Evolutionary conservation across 2,329 filamentous ascomycete genomes (phyloP), one percentile per base, ranked within the genome.

Genomic region (Monilinia fructicola): DNA sequence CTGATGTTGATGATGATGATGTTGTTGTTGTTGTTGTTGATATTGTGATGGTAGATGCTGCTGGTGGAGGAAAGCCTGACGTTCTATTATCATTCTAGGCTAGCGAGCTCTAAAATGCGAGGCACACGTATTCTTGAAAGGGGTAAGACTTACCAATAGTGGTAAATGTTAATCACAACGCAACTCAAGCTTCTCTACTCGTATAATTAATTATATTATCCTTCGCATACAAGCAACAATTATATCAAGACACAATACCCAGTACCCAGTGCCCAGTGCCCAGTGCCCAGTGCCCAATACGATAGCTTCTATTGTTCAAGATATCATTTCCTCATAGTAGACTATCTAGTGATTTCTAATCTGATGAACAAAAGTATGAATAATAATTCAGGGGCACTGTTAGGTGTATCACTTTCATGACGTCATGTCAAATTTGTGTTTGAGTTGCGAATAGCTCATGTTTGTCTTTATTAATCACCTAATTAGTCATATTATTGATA

Each of bases 11-110:
- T 12, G n/a, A n/a, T 2, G n/a, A 31, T n/a, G 42, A 12, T 48
- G 31, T 26, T 23, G 26, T 18, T 59, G 26, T 21, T 14, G 18
- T 16, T 46, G 3, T 16, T 12, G 28, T 46, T 16, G 55, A 59
- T 23, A 16, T 28, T 26, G 12, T n/a, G n/a, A 14, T 56, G 38
- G 14, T 12, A 42, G 40, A 2, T 42, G 40, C 31, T 6, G 40
- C 4, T 28, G 40, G 26, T 53, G 5, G 26, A 35, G 31, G 40
- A 26, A 31, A 46, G 26, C 40, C 26, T 59, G 23, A n/a, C 21
- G n/a, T 59, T 48, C 42, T n/a, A 40, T 18, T n/a, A 40, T 18
- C 28, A n/a, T 31, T 28, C 9, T 59, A 59, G 55, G 55, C 42
- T 59, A 59, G 21, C 23, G 42, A 59, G 12, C 26, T 42, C 56